Conservation (phyloP, 2,329 filamentous ascomycete species). For the Basipetospora sp. region DNA sequence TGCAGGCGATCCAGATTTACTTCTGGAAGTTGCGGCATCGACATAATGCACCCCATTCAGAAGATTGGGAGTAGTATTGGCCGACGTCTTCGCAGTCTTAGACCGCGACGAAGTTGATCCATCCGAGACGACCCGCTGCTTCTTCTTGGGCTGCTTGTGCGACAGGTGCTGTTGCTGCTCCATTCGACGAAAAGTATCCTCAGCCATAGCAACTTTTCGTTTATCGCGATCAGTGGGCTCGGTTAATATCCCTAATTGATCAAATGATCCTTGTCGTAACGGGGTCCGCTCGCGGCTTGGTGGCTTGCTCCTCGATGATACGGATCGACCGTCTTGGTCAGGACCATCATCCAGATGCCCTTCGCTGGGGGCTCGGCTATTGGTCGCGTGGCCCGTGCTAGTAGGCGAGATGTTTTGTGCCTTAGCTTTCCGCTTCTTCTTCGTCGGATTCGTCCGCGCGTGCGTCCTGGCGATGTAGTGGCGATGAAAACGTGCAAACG, state of each 20-base stretch:
- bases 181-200: constrained; percentile 48
- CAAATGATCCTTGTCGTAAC: constrained; percentile 39
- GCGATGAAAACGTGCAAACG: constrained; percentile 48
- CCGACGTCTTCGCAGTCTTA: constrained; percentile 17
- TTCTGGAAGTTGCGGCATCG: constrained; percentile 37
- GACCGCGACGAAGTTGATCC: constrained; percentile 27
- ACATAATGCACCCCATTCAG: constrained; percentile 29
- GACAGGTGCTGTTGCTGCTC: constrained; percentile 35
- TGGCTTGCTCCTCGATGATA: constrained; percentile 47
- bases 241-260: constrained; percentile 45
- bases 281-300: constrained; percentile 53
- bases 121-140: constrained; percentile 50
- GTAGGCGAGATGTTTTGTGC: constrained; percentile 41
- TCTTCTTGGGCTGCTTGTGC: constrained; percentile 34
- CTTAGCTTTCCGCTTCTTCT: constrained; percentile 40
- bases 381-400: constrained; percentile 46
- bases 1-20: constrained; percentile 38
- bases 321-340: constrained; percentile 37
- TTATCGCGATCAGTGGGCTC: constrained; percentile 54
- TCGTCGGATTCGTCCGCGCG: constrained; percentile 20
- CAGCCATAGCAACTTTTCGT: constrained; percentile 50
- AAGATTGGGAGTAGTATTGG: constrained; percentile 17
- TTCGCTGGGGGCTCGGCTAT: constrained; percentile 50
- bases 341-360: constrained; percentile 38
- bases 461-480: constrained; percentile 37